Conservation (phyloP, 331 rosid genomes). For the Pyrus hybrid region DNA sequence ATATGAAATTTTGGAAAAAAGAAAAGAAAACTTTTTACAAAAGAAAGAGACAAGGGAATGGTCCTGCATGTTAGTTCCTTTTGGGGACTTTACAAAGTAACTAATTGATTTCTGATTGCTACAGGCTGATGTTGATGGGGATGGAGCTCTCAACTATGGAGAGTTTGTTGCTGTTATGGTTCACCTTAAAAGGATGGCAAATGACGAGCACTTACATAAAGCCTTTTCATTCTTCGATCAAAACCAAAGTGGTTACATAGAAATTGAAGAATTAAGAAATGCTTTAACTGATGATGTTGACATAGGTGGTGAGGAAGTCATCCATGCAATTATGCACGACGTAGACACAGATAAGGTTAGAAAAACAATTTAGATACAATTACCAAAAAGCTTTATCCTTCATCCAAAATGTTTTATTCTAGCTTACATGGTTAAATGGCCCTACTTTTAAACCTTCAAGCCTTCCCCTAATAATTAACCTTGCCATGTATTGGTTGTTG, state of each 20-base stretch:
- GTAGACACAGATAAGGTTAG: conserved; percentile 57
- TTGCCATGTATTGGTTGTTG: background rate
- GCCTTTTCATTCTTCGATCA: conserved; percentile 47
- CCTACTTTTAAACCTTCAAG: background rate
- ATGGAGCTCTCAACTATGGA: conserved; percentile 46
- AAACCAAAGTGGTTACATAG: conserved; percentile 44
- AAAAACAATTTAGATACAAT: background rate
- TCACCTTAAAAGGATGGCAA: conserved; percentile 46
- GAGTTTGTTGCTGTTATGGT: conserved; percentile 47
- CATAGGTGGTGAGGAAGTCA: conserved; percentile 33
- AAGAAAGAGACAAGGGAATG: background rate
- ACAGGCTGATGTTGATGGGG: conserved; percentile 49
- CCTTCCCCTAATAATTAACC: background rate
- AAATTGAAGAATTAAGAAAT: conserved; percentile 42
- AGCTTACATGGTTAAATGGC: background rate
- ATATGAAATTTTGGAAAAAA: background rate
- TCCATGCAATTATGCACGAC: conserved; percentile 45
- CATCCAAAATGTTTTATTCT: background rate
- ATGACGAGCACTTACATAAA: conserved; percentile 48
- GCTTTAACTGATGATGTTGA: conserved; percentile 38
- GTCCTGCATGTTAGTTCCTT: background rate
- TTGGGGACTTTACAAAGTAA: background rate
- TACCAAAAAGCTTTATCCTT: background rate
- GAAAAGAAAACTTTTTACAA: background rate
- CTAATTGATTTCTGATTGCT: background rate